Evolutionary conservation across 495 filamentous ascomycete species (phyloP).

Genomic region (Talaromyces nanjingensis): DNA sequence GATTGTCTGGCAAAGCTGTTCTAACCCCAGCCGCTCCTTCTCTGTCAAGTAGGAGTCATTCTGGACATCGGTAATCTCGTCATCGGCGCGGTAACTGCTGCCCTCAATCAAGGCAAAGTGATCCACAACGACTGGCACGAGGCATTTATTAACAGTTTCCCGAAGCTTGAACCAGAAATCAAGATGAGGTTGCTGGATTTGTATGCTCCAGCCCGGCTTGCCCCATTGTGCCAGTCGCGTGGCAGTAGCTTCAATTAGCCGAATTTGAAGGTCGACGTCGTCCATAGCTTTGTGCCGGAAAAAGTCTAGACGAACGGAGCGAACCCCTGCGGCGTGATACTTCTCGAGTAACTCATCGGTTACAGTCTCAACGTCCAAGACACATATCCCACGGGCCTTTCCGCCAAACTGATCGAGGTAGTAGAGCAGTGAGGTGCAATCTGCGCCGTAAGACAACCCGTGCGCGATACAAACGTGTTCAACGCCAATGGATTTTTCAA

Average conservation of each 20-base stretch:
- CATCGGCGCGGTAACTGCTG: constrained; percentile 2
- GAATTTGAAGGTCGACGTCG: not conserved
- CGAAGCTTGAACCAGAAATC: constrained; percentile 4
- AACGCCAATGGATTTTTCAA: constrained; percentile 1
- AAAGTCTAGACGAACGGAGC: constrained; percentile 8
- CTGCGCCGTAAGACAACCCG: constrained; percentile 6
- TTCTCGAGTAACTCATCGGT: constrained; percentile 8
- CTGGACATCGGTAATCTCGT: not conserved
- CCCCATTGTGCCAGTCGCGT: constrained; percentile 2
- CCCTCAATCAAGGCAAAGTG: constrained; percentile 10
- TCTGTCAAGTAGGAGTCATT: not conserved
- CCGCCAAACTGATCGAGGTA: constrained; percentile 4
- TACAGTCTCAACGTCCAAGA: constrained; percentile 7
- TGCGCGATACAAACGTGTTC: constrained; percentile 9
- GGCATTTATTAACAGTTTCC: not conserved
- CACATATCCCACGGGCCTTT: constrained; percentile 6
- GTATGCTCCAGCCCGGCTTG: constrained; percentile 3
- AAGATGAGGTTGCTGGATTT: constrained; percentile 7
- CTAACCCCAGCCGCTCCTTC: not conserved
- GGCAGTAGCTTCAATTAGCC: constrained; percentile 1
- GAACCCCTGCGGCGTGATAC: constrained; percentile 9
- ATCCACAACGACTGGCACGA: constrained; percentile 10
- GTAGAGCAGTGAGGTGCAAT: constrained; percentile 4
- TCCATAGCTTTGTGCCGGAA: constrained; percentile 5
- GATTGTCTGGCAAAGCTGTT: not conserved